Base-by-base conservation (phyloP, 2,329 filamentous ascomycete species). In the Penicillium griseofulvum region DNA sequence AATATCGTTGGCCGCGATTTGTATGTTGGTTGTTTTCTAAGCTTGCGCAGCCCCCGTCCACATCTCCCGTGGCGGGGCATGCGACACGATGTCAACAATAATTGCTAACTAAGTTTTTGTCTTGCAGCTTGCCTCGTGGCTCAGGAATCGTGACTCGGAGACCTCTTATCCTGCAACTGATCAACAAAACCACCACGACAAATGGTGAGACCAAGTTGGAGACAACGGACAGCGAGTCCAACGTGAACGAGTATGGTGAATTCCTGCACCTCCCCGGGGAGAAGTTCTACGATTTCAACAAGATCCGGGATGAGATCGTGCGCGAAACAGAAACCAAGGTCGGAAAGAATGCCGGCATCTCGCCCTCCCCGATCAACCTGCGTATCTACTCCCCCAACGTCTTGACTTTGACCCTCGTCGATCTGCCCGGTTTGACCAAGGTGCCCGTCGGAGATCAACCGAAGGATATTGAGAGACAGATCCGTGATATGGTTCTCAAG, bases 1-100 rank as follows among this genome's bases (percentile, higher is more conserved):
- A 99, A 99, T 72, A 99, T 99, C 70, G 94, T 99, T 55, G 94
- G 94, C 56, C 86, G 94, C 81, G 94, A 99, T 79, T 99, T 99
- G 93, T 97, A 83, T 80, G 90, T 82, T 55, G 50, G 48, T 48
- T 19, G 39, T 16, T 48, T 41, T 22, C 10, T 36, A 19, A 42
- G 50, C 37, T 34, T 38, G 28, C 38, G 58, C 33, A 39, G 46
- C 50, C 38, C 19, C 28, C 26, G 14, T 49, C 31, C 43, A 47
- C 54, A 41, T 41, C 47, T 5, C 26, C 22, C 49, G 46, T 60
- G 61, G 61, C 57, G 60, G 59, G 60, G 56, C 45, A 49, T 54
- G 44, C 53, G 49, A 46, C 52, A 48, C 52, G 44, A 53, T 58
- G 52, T 60, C 58, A 59, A 59, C 57, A 59, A 60, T 58, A 58